Base-by-base conservation (phyloP, 257 asterid species). In the Capsicum chinense region DNA sequence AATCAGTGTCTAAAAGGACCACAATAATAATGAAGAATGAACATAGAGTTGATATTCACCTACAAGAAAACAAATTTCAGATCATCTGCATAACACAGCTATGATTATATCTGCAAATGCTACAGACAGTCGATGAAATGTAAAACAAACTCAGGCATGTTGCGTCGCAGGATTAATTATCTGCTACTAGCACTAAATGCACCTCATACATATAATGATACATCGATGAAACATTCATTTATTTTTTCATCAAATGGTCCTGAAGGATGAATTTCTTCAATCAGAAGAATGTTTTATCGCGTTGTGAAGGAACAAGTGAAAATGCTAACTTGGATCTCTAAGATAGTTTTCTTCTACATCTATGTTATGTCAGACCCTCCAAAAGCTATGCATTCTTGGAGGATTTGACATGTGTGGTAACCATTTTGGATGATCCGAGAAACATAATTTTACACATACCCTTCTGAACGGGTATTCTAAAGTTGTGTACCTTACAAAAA, bases 381-480 rank as follows among this genome's bases (percentile, higher is more conserved):
- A 1, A 26, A 26, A 26, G 33, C 33, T 1, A 26, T 26, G 33
- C 33, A 26, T 26, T 26, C 33, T 26, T 26, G 33, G 33, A 26
- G 33, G 33, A 26, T 26, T 26, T 7, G 33, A 59, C 14, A 39
- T 0, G 12, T 69, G 56, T 9, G 7, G 7, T 9, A 42, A 42
- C 56, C 42, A 39, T 69, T 68, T 69, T 69, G 14, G 56, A 42
- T 9, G 26, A 69, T 69, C 56, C 0, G 33, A 69, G 79, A 35
- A 42, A 42, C 79, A 69, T 69, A 42, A 14, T 69, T 56, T 44
- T 82, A 11, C 33, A 13, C 44, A 81, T 66, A 83, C 90, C 91
- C 69, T 76, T 21, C 76, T 48, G 12, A 85, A 69, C 11, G 21
- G 87, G 89, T 84, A 81, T 56, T 56, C 62, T 56, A n/a, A 14